These are phyloP conservation scores for Brassica carinata DNA, from an alignment of 345 rosid species.

Conservation along the genomic window DNA sequence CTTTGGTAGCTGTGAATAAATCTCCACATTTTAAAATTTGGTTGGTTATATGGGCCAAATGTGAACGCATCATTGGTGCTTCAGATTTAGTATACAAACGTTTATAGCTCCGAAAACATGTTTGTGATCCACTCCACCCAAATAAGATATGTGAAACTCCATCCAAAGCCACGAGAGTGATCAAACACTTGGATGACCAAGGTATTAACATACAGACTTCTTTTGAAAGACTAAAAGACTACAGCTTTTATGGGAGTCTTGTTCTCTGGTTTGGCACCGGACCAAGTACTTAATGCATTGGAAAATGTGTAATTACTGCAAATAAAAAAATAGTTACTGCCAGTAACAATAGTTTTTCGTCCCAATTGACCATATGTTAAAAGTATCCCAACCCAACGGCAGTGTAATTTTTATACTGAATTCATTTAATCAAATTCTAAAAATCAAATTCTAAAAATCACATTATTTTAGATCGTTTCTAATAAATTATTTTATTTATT, in stretches of 20 bases:
- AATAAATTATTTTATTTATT: too few relatives aligned
- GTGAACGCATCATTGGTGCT: background rate
- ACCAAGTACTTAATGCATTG: background rate
- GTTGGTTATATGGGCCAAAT: background rate
- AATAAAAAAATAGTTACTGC: background rate
- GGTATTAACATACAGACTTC: background rate
- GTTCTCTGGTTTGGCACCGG: background rate
- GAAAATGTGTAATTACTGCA: too few relatives aligned
- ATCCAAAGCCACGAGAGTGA: background rate
- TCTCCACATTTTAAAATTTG: constrained; percentile 10
- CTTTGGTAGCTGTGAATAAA: background rate
- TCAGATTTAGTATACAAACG: background rate
- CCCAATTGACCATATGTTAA: background rate
- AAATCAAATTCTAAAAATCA: too few relatives aligned
- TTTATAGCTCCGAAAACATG: background rate
- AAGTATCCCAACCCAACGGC: too few relatives aligned
- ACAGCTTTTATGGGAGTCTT: background rate
- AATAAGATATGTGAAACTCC: background rate
- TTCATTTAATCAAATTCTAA: too few relatives aligned
- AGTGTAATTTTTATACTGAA: too few relatives aligned
- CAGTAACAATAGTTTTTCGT: background rate
- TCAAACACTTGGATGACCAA: background rate
- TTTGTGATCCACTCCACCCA: constrained; percentile 14
- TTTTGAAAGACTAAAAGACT: background rate
- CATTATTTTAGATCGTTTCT: too few relatives aligned